Base-by-base conservation (phyloP, 352 stramenopile genomes). In the Blastocystis sp. region DNA sequence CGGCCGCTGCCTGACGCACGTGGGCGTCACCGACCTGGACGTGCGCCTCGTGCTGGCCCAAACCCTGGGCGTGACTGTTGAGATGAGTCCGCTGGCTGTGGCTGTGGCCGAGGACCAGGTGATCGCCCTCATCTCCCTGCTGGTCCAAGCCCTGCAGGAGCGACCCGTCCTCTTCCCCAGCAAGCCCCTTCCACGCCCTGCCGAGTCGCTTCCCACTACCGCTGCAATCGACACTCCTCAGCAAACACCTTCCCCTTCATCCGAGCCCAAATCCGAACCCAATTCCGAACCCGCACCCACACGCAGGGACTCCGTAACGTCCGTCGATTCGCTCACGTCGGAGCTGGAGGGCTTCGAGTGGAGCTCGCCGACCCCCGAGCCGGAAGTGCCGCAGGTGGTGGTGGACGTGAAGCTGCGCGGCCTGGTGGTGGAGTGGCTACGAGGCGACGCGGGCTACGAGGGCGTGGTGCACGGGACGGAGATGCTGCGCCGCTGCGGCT, bases 91-190 rank as follows among this genome's bases (percentile, higher is more conserved):
- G 28, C 68, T 84, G 24, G 74, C 52, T 11, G 14, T 84, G 19
- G 74, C 74, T 38, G 4, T 84, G 19, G 68, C 74, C 3, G 74
- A 84, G 57, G 74, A 57, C 24, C 74, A 84, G 40, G 74, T 84
- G 40, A 19, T 84, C 14, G 43, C 74, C 4, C 57, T 84, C 10
- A 84, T 84, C 48, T 54, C 68, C 28, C 61, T 84, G 34, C 61
- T 84, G 34, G 69, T 54, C 1, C 21, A 84, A 24, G 69, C 68
- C 52, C 52, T 84, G 9, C 34, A 62, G 9, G 74, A 84, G 57
- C 38, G 69, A 40, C 21, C 74, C 2, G 9, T 84, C 24, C 21
- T 68, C 3, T 38, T 84, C 54, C 1, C 21, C 10, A 34, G 28
- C 28, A 34, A 34, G 28, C 28, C 28, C 28, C 28, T 34, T 34